Percentiles rank a stretch among this genome's conserved stretches.
Evolutionary conservation across 2,329 filamentous ascomycete species (phyloP).

Genomic region (Nemania sp.): DNA sequence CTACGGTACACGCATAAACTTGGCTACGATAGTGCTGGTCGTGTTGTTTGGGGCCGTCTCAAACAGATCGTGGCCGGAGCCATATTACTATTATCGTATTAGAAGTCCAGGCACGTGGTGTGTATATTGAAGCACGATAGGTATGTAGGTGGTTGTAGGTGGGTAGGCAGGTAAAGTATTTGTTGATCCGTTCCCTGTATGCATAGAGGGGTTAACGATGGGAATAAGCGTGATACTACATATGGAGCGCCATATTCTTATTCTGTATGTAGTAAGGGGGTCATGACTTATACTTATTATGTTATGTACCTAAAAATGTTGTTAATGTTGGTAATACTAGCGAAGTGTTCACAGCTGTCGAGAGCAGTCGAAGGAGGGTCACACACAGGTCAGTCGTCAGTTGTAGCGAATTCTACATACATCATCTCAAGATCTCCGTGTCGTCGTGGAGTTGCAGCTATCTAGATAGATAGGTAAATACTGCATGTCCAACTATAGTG

Average conservation of each 20-base stretch:
- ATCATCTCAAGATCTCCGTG: slow-evolving; percentile 7
- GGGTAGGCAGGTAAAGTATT: background rate
- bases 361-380: background rate
- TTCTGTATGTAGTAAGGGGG: background rate
- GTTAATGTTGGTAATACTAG: background rate
- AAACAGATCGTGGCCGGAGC: slow-evolving; percentile 23
- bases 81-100: slow-evolving; percentile 11
- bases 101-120: slow-evolving; percentile 34
- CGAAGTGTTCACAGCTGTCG: slow-evolving; percentile 3
- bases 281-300: background rate
- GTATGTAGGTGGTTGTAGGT: background rate
- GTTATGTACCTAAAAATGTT: background rate
- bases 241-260: background rate
- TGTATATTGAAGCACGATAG: slow-evolving; percentile 17
- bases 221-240: slow-evolving; percentile 11
- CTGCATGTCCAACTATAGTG: slow-evolving; percentile 4
- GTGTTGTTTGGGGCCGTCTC: slow-evolving; percentile 25
- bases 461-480: background rate
- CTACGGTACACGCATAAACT: slow-evolving; percentile 32
- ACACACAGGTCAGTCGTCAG: too few species aligned
- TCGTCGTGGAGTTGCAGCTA: slow-evolving; percentile 6
- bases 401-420: background rate
- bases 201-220: slow-evolving; percentile 10
- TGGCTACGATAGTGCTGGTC: slow-evolving; percentile 28
- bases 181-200: background rate